Base-by-base conservation (phyloP, 2,329 filamentous ascomycete genomes). In the Trichoderma breve region DNA sequence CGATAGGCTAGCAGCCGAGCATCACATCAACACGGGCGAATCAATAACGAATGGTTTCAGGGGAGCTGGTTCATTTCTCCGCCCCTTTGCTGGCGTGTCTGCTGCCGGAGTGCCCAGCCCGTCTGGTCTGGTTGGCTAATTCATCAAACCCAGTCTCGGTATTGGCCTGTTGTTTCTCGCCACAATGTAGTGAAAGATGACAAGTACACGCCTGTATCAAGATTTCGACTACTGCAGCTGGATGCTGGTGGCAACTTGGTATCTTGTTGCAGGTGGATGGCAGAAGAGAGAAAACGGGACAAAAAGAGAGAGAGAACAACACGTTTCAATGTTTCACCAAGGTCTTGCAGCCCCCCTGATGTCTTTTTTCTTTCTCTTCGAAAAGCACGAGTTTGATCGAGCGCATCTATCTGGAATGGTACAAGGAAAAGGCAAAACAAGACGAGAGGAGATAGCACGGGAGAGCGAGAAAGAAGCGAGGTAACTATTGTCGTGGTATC, bases 51-150 rank as follows among this genome's bases (percentile, higher is more conserved):
- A 43, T 47, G 30, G 34, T 53, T 36, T 18, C n/a, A 61, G 36
- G 15, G 58, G 24, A 65, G 62, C 39, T 71, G 70, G 14, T 67
- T 57, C 30, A 43, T 43, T 51, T 61, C 63, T 34, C 63, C 63
- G 53, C 36, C 57, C 62, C 32, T 55, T 71, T 32, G 63, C 64
- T 71, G 70, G 47, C 64, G 63, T 73, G 47, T 57, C 32, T 66
- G 67, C 18, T 68, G 64, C 47, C 64, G 47, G 55, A 60, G 18
- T 60, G 21, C 12, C 47, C 55, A 53, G 60, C 24, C 58, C 32
- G 39, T 6, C 34, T n/a, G 32, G 36, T 62, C 63, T 36, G 70
- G 64, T 72, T 68, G 55, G 65, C 51, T 70, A 39, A 43, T 51
- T 51, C 66, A 51, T 70, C 21, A 39, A 36, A 18, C 18, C 21